Percentiles rank a stretch among this genome's conserved stretches.
Conservation (phyloP, 2,329 filamentous ascomycete genomes). For the Metarhizium sp. region DNA sequence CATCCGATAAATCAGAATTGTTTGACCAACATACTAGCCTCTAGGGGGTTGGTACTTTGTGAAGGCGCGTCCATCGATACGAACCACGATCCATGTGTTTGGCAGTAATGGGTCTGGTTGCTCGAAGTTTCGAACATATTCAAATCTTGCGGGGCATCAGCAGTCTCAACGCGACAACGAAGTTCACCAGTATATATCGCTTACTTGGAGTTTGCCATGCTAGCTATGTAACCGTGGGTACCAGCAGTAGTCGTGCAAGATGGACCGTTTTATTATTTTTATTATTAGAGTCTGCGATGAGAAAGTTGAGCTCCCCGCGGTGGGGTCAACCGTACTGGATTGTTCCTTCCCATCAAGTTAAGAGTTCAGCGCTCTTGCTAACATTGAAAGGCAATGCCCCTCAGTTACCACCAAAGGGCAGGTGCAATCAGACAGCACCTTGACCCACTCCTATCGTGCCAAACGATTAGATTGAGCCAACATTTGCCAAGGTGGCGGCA, state of each 20-base stretch:
- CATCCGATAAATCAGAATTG: conserved; percentile 5
- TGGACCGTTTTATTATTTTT: background rate
- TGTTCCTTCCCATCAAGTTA: background rate
- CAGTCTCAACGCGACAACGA: background rate
- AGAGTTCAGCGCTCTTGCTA: background rate
- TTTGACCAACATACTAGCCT: no score
- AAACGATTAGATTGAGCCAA: background rate
- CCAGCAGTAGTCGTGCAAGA: background rate
- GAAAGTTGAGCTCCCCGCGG: background rate
- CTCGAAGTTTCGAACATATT: conserved; percentile 90
- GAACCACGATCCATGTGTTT: conserved; percentile 92
- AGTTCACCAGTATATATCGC: conserved; percentile 3
- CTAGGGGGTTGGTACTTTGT: conserved; percentile 57
- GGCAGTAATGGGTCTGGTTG: conserved; percentile 69
- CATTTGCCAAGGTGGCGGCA: background rate
- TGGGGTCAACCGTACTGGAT: conserved; percentile 1
- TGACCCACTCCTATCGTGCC: background rate
- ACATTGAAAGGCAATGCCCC: background rate
- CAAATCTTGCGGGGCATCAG: conserved; percentile 51
- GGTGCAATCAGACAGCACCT: background rate
- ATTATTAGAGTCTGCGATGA: background rate
- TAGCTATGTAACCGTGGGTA: conserved; percentile 4
- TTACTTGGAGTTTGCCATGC: conserved; percentile 49
- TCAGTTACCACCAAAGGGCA: background rate
- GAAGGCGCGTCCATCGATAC: conserved; percentile 89